phyloP scores from a whole-genome alignment of 805 yeast genomes.

The Starmera dryadoides region DNA sequence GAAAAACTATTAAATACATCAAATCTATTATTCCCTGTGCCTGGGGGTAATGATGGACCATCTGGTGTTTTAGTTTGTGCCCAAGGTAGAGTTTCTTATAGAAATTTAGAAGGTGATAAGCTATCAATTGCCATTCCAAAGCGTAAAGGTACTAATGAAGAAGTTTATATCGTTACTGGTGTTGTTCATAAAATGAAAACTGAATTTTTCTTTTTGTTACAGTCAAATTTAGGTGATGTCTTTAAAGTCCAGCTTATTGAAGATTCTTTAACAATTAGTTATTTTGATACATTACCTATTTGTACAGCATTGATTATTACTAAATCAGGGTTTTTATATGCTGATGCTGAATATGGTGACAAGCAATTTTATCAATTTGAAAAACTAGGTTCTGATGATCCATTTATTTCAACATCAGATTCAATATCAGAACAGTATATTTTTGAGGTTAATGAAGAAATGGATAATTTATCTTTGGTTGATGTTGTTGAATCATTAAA shows the following conservation, averaged over 20 bases:
- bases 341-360: constrained; percentile 54
- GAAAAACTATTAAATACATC: constrained; percentile 33
- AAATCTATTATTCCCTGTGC: constrained; percentile 54
- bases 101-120: constrained; percentile 30
- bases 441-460: constrained; percentile 24
- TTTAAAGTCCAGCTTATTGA: constrained; percentile 55
- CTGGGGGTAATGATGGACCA: constrained; percentile 65
- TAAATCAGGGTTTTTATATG: constrained; percentile 70
- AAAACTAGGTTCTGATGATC: constrained; percentile 56
- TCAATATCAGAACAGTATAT: constrained; percentile 22
- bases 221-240: constrained; percentile 65
- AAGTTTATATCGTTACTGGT: constrained; percentile 41
- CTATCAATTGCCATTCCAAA: constrained; percentile 50
- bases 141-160: constrained; percentile 21
- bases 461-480: constrained; percentile 53
- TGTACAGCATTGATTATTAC: constrained; percentile 52
- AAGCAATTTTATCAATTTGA: constrained; percentile 75
- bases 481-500: constrained; percentile 37
- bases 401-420: constrained; percentile 23
- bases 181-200: constrained; percentile 59
- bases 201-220: constrained; percentile 61
- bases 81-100: constrained; percentile 45
- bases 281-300: constrained; percentile 71
- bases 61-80: constrained; percentile 66
- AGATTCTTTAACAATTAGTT: constrained; percentile 42